Base-by-base conservation (phyloP, 768 basidiomycete species). In the Rhodotorula kratochvilovae region DNA sequence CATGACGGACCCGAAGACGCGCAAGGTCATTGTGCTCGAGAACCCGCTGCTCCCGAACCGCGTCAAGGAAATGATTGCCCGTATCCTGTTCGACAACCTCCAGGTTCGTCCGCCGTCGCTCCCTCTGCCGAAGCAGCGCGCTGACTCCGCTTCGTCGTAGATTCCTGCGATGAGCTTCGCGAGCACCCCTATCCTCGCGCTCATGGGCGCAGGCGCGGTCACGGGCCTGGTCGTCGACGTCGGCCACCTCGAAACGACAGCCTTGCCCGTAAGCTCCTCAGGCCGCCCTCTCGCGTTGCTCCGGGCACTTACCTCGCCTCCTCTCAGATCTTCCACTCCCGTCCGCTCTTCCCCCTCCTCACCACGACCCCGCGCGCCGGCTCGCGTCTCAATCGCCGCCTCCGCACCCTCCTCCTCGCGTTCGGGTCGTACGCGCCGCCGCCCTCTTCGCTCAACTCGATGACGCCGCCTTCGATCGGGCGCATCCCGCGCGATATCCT, bases 141-240 rank as follows among this genome's bases (percentile, higher is more conserved):
- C 59, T 62, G 0, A 58, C 33, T 21, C 42, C 13, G 45, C 25
- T 23, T 42, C 23, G 25, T 25, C 12, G 19, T 78, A 96, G 92
- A 90, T 96, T 39, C 95, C 93, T 13, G 92, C 91, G 13, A 85
- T 99, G 73, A 95, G 92, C 4, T 99, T 98, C 81, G 89, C 90
- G 1, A 89, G 91, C 25, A 89, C 91, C 66, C 91, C 91, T 76
- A 82, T 98, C 0, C 85, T 97, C 27, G 86, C 92, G 7, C 82
- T 98, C 23, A 84, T 96, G 70, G 88, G 92, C 4, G 87, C 88
- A 13, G 96, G 96, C 19, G 84, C 91, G 68, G 89, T 93, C 74
- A 94, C 93, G 3, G 96, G 95, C 12, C 85, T 99, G 23, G 95
- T 98, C 2, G 82, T 98, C 5, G 96, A 99, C 78, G 89, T 88